Evolutionary conservation across 2,329 filamentous ascomycete genomes (phyloP), one percentile per base, ranked within the genome.

Genomic region (Fonsecaea pedrosoi): DNA sequence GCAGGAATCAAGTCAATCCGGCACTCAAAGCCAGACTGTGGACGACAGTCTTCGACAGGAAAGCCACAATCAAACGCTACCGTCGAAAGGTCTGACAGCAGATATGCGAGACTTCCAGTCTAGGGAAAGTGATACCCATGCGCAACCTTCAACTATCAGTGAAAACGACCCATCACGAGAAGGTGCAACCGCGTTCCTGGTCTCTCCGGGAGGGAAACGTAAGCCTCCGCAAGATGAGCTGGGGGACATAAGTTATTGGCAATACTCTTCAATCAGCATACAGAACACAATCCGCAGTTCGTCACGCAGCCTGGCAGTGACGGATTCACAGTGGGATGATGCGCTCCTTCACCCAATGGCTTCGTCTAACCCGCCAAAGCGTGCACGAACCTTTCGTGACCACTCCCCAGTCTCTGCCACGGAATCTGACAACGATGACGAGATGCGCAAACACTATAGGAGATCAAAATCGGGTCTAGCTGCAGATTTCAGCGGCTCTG

Each of bases 141-240:
- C 25, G 42, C n/a, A 13, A 9, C 34, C 15, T 15, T 18, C 57
- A 30, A 18, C 45, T 18, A 9, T 9, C 9, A 12, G 32, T 13
- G 38, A 13, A 12, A 8, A 4, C 6, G 21, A 35, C 18, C 3
- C 13, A n/a, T 40, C 30, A n/a, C 42, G 58, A 35, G 56, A 54
- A 32, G 54, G 45, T 42, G 37, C 5, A 8, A 45, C 67, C 9
- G 25, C 59, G 30, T 64, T 64, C 40, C 60, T 50, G 42, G n/a
- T 42, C 34, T 45, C 60, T 13, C 35, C 57, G 4, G 40, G 13
- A 57, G 21, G 9, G 32, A 59, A 38, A 32, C 54, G 21, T 10
- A 62, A 59, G 57, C 54, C 34, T 38, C 25, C 53, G 15, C 66
- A 55, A 30, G 54, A 62, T 50, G 66, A 59, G 18, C 62, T 54